Conservation (phyloP, 2,329 filamentous ascomycete species). For the Trichoderma citrinoviride region DNA sequence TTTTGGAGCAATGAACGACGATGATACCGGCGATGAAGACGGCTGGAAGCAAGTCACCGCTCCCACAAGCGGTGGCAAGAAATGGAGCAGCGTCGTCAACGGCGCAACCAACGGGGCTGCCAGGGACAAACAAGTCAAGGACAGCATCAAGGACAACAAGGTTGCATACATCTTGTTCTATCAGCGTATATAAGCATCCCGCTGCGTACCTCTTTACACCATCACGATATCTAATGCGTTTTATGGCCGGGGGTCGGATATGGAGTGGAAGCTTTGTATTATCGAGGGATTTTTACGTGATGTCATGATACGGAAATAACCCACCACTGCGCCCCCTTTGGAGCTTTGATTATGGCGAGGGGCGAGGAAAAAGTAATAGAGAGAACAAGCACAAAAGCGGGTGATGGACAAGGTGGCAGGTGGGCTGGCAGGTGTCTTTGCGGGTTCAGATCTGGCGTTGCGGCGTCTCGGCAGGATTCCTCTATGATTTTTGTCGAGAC, state of each 20-base stretch:
- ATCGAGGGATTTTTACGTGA: slow-evolving; percentile 4
- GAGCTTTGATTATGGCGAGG: background rate
- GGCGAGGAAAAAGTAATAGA: slow-evolving; percentile 24
- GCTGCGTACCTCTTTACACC: background rate
- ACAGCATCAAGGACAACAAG: slow-evolving; percentile 83
- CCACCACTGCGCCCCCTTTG: slow-evolving; percentile 4
- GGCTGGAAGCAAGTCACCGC: slow-evolving; percentile 80
- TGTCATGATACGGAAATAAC: background rate
- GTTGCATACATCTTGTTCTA: slow-evolving; percentile 97
- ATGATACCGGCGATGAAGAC: slow-evolving; percentile 63
- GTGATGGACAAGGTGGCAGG: slow-evolving; percentile 4
- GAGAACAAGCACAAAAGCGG: slow-evolving; percentile 3
- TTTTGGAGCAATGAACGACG: slow-evolving; percentile 67
- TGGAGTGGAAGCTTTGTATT: background rate
- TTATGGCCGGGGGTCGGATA: background rate
- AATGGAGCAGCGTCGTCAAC: slow-evolving; percentile 67
- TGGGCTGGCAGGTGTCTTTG: slow-evolving; percentile 25
- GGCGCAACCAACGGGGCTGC: slow-evolving; percentile 55
- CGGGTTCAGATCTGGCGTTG: slow-evolving; percentile 30
- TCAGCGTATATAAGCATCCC: slow-evolving; percentile 59
- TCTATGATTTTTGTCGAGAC: slow-evolving; percentile 22
- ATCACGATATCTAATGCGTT: slow-evolving; percentile 8
- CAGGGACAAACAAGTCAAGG: slow-evolving; percentile 58
- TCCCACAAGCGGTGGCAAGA: slow-evolving; percentile 63
- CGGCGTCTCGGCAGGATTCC: slow-evolving; percentile 31